phyloP scores from a whole-genome alignment of 2,329 filamentous ascomycete species.

The Penicillium sp. region DNA sequence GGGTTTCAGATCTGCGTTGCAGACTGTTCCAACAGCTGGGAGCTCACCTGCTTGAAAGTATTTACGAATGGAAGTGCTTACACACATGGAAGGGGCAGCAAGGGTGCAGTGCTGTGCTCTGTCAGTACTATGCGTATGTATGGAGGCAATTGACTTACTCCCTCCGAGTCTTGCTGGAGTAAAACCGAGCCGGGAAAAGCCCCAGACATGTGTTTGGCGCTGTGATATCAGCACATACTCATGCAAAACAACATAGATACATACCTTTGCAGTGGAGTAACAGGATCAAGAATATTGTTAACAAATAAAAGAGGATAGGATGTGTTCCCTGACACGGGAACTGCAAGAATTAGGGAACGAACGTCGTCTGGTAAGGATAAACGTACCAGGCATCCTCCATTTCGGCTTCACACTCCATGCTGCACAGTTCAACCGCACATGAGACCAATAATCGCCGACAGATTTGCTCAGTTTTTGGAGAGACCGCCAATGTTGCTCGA shows the following conservation, averaged over 20 bases:
- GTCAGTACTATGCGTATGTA: neutral
- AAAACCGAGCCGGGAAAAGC: constrained; percentile 51
- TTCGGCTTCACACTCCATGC: constrained; percentile 42
- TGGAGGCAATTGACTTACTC: constrained; percentile 35
- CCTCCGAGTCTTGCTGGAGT: constrained; percentile 51
- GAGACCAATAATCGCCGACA: constrained; percentile 46
- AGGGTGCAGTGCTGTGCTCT: constrained; percentile 36
- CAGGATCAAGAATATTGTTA: constrained; percentile 63
- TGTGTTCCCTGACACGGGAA: constrained; percentile 36
- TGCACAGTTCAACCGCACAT: constrained; percentile 41
- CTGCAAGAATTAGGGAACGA: constrained; percentile 19
- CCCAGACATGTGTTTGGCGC: constrained; percentile 42
- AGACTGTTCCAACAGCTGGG: constrained; percentile 42
- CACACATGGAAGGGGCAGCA: constrained; percentile 44
- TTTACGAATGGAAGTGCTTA: constrained; percentile 38
- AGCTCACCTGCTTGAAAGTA: constrained; percentile 51
- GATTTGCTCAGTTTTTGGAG: constrained; percentile 31
- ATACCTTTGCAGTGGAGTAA: constrained; percentile 57
- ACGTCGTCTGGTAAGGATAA: neutral
- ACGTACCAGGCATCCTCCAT: constrained; percentile 42
- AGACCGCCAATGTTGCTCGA: constrained; percentile 29
- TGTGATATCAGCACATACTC: constrained; percentile 20
- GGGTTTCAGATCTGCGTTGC: constrained; percentile 43
- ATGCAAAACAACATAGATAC: neutral
- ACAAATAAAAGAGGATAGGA: constrained; percentile 62